Conservation (phyloP, 192 early-diverging fungal genomes). For the Backusella parvicylindrica region DNA sequence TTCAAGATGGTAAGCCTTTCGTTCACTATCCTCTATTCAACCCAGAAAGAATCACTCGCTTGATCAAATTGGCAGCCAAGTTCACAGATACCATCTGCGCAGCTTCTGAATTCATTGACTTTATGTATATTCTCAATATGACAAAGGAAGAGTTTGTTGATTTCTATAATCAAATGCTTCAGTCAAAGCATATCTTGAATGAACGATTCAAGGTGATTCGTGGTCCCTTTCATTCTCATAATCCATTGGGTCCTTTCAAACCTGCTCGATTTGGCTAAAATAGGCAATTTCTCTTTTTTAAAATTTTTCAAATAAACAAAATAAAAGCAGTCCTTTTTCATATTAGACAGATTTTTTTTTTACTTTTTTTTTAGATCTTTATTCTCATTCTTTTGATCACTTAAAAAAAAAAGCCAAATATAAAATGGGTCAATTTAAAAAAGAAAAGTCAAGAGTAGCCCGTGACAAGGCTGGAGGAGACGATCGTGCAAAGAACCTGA, state of each 20-base stretch:
- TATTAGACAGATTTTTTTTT: not conserved
- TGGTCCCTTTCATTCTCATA: not conserved
- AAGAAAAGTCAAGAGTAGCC: conserved; percentile 55
- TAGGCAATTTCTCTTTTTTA: not conserved
- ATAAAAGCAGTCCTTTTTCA: conserved; percentile 1
- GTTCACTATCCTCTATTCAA: not conserved
- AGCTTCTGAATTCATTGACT: conserved; percentile 1
- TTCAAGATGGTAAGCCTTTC: not conserved
- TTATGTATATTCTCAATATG: not conserved
- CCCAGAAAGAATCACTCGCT: not conserved
- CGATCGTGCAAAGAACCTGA: conserved; percentile 49
- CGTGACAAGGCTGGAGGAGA: conserved; percentile 40
- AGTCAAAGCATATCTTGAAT: not conserved
- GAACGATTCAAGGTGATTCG: not conserved
- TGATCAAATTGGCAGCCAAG: not conserved
- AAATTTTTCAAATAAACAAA: not conserved
- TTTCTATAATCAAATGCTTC: not conserved
- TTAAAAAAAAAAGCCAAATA: not conserved
- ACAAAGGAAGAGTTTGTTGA: not conserved
- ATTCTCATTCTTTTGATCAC: not conserved
- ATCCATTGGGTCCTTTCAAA: not conserved
- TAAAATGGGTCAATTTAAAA: conserved; percentile 59
- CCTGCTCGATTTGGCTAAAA: not conserved
- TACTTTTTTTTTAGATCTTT: not conserved
- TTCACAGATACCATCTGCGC: not conserved